Evolutionary conservation across 257 asterid genomes (phyloP).

Genomic region (Forsythia viridissima): DNA sequence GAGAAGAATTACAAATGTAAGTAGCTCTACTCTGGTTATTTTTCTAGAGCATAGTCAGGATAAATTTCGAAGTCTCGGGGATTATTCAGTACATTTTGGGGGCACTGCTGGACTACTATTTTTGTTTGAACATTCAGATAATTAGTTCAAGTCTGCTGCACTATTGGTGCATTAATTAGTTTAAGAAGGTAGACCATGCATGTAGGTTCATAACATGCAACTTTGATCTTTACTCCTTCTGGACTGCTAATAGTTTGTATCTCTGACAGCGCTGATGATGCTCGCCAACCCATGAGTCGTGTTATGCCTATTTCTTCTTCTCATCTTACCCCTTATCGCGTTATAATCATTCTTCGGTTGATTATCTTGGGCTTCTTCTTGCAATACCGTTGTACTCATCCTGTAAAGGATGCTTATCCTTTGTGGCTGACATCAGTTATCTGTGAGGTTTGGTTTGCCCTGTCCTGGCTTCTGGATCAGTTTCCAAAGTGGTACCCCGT

Average conservation of each 20-base stretch:
- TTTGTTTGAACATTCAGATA: neutral
- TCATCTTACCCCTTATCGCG: constrained; percentile 68
- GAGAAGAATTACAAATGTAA: constrained; percentile 79
- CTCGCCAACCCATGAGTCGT: constrained; percentile 71
- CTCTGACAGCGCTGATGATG: constrained; percentile 59
- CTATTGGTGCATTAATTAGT: neutral
- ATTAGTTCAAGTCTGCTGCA: neutral
- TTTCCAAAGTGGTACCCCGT: constrained; percentile 70
- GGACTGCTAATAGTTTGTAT: constrained; percentile 27
- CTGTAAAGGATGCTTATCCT: constrained; percentile 74
- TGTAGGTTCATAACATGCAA: neutral
- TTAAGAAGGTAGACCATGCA: neutral
- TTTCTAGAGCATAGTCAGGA: neutral
- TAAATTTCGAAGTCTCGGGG: neutral
- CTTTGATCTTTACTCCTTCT: neutral
- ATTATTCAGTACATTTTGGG: neutral
- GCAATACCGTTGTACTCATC: constrained; percentile 71
- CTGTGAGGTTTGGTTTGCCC: constrained; percentile 77
- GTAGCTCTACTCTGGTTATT: constrained; percentile 14
- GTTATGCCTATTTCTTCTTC: constrained; percentile 54
- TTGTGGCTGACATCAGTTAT: constrained; percentile 76
- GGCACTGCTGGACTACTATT: neutral
- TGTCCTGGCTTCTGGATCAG: constrained; percentile 75
- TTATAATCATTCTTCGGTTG: constrained; percentile 63
- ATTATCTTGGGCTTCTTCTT: constrained; percentile 65